Evolutionary conservation across 2,329 filamentous ascomycete genomes (phyloP).

Genomic region (Blumeriella jaapii): DNA sequence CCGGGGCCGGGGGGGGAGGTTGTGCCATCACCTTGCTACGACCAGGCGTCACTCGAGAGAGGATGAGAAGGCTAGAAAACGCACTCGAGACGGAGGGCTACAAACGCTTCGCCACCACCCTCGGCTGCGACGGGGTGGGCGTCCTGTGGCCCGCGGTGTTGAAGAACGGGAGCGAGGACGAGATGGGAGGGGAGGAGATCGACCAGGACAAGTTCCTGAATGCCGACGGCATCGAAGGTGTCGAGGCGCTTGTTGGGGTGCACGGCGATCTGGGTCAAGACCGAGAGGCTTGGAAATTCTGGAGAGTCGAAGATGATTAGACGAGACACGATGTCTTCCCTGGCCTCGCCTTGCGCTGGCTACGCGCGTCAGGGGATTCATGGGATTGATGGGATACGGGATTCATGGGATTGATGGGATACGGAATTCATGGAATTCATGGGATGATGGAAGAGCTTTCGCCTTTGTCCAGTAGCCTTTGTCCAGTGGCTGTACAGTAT

Average conservation of each 20-base stretch:
- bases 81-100: conserved; percentile 64
- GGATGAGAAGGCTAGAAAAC: conserved; percentile 50
- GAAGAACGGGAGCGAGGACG: conserved; percentile 69
- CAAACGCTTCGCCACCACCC: conserved; percentile 73
- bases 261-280: conserved; percentile 49
- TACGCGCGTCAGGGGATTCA: no score
- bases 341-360: no score
- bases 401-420: no score
- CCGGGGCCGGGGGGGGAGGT: conserved; percentile 87
- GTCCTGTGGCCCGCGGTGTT: conserved; percentile 89
- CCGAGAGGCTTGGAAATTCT: conserved; percentile 78
- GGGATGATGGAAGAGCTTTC: no score
- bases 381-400: no score
- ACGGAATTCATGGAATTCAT: no score
- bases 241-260: conserved; percentile 80
- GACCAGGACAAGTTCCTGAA: conserved; percentile 80
- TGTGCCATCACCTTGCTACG: conserved; percentile 88
- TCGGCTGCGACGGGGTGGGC: conserved; percentile 88
- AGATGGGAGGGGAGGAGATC: conserved; percentile 81
- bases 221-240: conserved; percentile 71
- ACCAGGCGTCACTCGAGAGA: conserved; percentile 45
- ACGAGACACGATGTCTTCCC: not conserved
- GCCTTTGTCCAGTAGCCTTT: no score
- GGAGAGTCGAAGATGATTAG: conserved; percentile 45
- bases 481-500: no score